Evolutionary conservation across 2,329 filamentous ascomycete genomes (phyloP), one percentile per base, ranked within the genome.

Genomic region (Teratosphaeria pseudoeucalypti): DNA sequence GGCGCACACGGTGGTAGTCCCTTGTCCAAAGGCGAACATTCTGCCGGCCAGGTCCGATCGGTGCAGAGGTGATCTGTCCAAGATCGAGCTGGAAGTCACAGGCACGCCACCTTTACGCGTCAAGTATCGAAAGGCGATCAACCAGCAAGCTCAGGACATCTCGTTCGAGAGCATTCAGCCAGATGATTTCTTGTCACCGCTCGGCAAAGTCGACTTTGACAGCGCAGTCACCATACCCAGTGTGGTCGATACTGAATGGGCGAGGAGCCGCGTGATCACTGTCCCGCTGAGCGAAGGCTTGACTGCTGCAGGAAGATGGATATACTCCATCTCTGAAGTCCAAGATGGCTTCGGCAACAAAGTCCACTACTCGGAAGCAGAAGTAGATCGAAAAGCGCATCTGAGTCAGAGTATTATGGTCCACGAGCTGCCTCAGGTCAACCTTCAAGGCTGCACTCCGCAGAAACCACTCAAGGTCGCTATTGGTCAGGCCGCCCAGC

Each of bases 81-180:
- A 96, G 68, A 78, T 97, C 54, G 83, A 86, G 19, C 78, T 99
- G 57, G 85, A 92, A 67, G 90, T 96, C 3, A 82, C 88, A 64
- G 94, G 94, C 19, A 95, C 91, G 0, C 90, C 95, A 2, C 94
- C 94, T 2, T 79, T 99, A 64, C 92, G 92, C 71, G 89, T 99
- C 66, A 89, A 90, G 67, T 99, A 99, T 74, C 94, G 90, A 68
- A 87, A 91, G 58, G 87, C 85, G 6, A 86, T 96, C 66, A 96
- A 97, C 66, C 85, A 85, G 62, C 87, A 89, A 64, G 85, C 95
- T 64, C 86, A 87, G 66, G 89, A 89, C 61, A 90, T 92, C 65
- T 90, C 92, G 63, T 92, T 95, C 67, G 92, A 97, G 74, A 96
- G 90, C 68, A 84, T 99, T 53, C 92, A 96, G 67, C 92, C 94